A percentile compares a stretch with the other conserved stretches of the same genome.
Conservation (phyloP, 352 stramenopile genomes). For the Phytophthora citrophthora region DNA sequence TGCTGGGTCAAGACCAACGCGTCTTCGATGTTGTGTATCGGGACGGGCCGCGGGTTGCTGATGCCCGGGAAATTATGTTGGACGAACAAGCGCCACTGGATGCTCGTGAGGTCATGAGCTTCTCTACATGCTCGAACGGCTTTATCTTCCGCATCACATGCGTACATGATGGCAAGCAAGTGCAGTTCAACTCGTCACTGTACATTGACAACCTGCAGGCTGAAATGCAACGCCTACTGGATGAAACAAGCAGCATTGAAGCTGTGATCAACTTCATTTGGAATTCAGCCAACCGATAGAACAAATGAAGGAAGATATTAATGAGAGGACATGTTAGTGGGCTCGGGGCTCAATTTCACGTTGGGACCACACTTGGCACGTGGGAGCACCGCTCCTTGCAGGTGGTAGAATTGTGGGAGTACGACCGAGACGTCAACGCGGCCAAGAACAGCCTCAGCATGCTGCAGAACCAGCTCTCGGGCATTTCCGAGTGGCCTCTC, state of each 20-base stretch:
- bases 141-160: conserved; percentile 48
- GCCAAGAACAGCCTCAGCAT: no score
- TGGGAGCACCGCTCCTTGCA: no score
- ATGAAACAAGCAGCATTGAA: not conserved
- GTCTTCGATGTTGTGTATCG: conserved; percentile 64
- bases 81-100: conserved; percentile 23
- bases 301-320: not conserved
- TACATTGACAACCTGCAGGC: conserved; percentile 36
- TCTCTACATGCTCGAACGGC: conserved; percentile 49
- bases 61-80: conserved; percentile 39
- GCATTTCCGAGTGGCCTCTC: no score
- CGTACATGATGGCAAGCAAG: conserved; percentile 2
- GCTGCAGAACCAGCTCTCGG: no score
- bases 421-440: no score
- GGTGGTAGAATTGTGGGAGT: no score
- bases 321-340: conserved; percentile 40
- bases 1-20: conserved; percentile 24
- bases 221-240: conserved; percentile 18
- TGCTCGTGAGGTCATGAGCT: conserved; percentile 51
- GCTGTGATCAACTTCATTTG: conserved; percentile 18
- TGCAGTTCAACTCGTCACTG: conserved; percentile 34
- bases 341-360: no score
- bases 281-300: not conserved
- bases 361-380: no score
- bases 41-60: conserved; percentile 24